phyloP scores from a whole-genome alignment of 139 green algal genomes.

The Tetradesmus obliquus region DNA sequence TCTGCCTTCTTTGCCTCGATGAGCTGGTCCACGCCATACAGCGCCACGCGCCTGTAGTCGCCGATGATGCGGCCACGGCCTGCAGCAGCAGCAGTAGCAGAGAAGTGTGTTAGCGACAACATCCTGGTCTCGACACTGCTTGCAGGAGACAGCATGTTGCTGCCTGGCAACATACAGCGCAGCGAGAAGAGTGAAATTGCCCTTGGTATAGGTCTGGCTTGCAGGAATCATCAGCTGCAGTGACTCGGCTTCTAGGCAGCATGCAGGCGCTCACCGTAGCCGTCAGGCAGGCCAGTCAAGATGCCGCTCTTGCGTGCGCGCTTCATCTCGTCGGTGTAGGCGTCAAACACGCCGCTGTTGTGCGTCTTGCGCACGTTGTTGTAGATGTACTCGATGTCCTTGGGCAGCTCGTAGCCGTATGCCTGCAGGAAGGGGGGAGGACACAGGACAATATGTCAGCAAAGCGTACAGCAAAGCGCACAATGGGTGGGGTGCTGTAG shows the following conservation, averaged over 20 bases:
- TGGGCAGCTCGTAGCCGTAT: slow-evolving; percentile 42
- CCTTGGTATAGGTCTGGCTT: too few relatives aligned
- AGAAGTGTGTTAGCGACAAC: neutral
- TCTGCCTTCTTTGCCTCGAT: slow-evolving; percentile 74
- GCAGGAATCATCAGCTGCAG: too few relatives aligned
- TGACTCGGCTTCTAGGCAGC: too few relatives aligned
- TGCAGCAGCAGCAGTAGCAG: slow-evolving; percentile 26
- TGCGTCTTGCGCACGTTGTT: slow-evolving; percentile 78
- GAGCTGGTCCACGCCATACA: slow-evolving; percentile 80
- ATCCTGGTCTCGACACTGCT: neutral
- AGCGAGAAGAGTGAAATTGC: too few relatives aligned
- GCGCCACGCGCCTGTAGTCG: slow-evolving; percentile 82
- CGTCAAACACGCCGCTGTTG: slow-evolving; percentile 83
- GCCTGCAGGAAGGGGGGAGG: neutral
- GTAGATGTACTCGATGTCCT: slow-evolving; percentile 60
- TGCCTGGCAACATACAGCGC: too few relatives aligned
- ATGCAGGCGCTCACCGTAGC: neutral
- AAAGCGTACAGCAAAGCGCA: neutral
- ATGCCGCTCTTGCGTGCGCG: slow-evolving; percentile 72
- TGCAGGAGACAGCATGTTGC: slow-evolving; percentile 3
- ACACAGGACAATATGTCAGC: neutral
- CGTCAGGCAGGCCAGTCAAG: slow-evolving; percentile 58
- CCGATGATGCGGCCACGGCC: slow-evolving; percentile 84
- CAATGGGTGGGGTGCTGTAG: too few relatives aligned
- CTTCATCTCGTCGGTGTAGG: slow-evolving; percentile 84